Evolutionary conservation across 78 protist species (phyloP), one percentile per base, ranked within the genome.

Genomic region (Bodo saltans): DNA sequence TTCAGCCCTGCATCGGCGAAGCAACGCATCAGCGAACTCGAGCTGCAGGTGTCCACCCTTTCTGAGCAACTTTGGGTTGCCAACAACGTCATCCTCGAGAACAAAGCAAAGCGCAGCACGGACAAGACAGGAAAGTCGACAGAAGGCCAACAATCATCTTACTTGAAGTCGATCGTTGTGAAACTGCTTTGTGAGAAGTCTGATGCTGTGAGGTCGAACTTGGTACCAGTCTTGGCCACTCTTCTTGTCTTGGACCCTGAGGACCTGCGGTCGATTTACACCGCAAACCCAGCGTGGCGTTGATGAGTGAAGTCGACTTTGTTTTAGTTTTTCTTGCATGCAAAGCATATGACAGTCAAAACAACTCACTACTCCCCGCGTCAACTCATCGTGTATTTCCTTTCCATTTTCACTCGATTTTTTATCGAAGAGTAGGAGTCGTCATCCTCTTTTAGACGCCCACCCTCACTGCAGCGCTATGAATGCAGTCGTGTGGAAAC

Each of bases 191-290:
- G n/a, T 17, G 60, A 8, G 60, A 17, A 47, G 60, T 23, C 60
- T 8, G 60, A 47, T 17, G n/a, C 8, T 8, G 60, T 47, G 47
- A 41, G 76, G 37, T 28, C 42, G 76, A 39, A 29, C 33, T 47
- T 72, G 28, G 26, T 72, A 27, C 76, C 76, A 41, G 76, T 72
- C 28, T 28, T 72, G 34, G 41, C 76, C 38, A 72, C 41, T 41
- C 35, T 72, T 29, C 76, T 72, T 29, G 60, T 39, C 52, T 23
- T 72, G 33, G 25, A 30, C 26, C 76, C 76, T 4, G 38, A 72
- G n/a, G 76, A 72, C 60, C 60, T 47, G n/a, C 60, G 60, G n/a
- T 8, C 60, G n/a, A 47, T 47, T 17, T 47, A 23, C 60, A 47
- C 8, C n/a, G 60, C 17, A 8, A 47, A 47, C 60, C 60, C 60